Conservation (phyloP, 2,329 filamentous ascomycete species). For the Alternaria metachromatica region DNA sequence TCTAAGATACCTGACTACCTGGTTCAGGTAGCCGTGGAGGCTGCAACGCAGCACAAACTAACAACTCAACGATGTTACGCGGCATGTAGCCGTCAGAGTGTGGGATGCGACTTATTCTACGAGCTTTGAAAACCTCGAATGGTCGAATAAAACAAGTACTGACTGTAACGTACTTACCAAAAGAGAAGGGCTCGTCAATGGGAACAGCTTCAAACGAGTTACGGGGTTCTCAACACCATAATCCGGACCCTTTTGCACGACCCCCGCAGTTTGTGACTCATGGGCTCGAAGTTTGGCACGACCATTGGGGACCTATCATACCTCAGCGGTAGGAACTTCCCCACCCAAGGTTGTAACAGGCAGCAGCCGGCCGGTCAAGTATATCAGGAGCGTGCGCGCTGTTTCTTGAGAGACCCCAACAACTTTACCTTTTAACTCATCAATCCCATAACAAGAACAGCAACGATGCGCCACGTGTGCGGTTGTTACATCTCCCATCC, state of each 20-base stretch:
- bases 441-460: neutral
- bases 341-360: neutral
- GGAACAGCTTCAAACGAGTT: neutral
- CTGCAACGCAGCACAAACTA: neutral
- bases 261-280: neutral
- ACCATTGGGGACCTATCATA: neutral
- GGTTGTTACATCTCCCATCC: conserved; percentile 5
- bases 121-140: neutral
- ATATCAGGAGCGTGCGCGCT: neutral
- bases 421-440: neutral
- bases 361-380: neutral
- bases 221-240: neutral
- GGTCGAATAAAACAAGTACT: neutral
- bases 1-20: neutral
- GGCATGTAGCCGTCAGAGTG: neutral
- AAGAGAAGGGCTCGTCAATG: neutral
- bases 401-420: neutral
- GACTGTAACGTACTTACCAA: neutral
- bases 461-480: neutral
- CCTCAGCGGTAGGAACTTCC: neutral
- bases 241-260: neutral
- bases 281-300: neutral
- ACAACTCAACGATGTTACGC: neutral
- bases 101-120: neutral
- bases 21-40: neutral